Evolutionary conservation across 345 rosid genomes (phyloP), one percentile per base, ranked within the genome.

Genomic region (Eucalyptus shirleyi): DNA sequence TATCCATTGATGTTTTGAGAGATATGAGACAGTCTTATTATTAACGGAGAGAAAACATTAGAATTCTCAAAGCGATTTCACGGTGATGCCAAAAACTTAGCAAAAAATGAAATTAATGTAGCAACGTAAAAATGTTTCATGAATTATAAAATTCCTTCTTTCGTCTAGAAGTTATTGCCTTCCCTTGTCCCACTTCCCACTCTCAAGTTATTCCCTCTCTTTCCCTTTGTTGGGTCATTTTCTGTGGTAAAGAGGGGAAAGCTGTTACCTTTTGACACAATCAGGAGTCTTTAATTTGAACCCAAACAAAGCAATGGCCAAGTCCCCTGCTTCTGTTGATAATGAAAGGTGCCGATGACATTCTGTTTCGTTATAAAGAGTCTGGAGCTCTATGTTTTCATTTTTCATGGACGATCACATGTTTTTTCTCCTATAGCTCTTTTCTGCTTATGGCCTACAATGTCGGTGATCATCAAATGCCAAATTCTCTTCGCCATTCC

Each of bases 1-100:
- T 34, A 72, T 72, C 1, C 4, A 12, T 72, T 37, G 2, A 4
- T 18, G 4, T 11, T 24, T 69, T 8, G 8, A 34, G 44, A 34
- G 8, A 34, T 10, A 34, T 37, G 81, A 18, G 5, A 69, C 3
- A 0, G 4, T 19, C 3, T 69, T 69, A 34, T 34, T 4, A 34
- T 72, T 0, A 8, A 1, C 3, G 1, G 12, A 34, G 44, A 18
- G 24, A 0, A 14, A 34, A 34, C 2, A 16, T 0, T 21, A 69
- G 1, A 4, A 34, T 69, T 72, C 8, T 0, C 7, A 18, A 72
- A 34, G 26, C 2, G 7, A 34, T 34, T 69, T 34, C 14, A 34
- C 3, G 12, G 8, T 9, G 44, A 34, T 34, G 44, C 44, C 26
- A 18, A 9, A 72, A 34, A 14, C 24, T 34, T 34, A 19, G 14